Evolutionary conservation across 176 grass and related monocot species (phyloP), one percentile per base, ranked within the genome.

Genomic region (Melocanna baccifera): DNA sequence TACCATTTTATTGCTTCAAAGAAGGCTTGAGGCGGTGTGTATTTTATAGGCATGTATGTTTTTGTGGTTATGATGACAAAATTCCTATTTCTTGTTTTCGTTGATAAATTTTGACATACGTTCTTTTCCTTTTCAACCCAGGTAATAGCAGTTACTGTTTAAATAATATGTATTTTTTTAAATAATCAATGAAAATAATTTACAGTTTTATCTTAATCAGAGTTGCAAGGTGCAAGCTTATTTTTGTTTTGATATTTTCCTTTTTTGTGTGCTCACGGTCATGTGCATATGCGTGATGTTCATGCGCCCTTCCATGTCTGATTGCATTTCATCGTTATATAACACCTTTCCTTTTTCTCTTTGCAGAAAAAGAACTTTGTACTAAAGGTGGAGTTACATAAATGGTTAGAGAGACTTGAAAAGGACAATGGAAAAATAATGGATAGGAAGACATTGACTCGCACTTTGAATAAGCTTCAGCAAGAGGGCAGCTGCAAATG

Each of bases 401-500:
- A 91, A 89, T 92, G 91, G 91, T 82, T 98, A 59, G 91, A 90
- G 65, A 75, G 81, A 55, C 85, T 95, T 83, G 91, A 95, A 81
- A 93, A 95, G 80, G 67, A 91, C 79, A 93, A 95, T 57, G 83
- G 72, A 56, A 98, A 88, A 75, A 80, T 68, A 74, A 95, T 98
- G 93, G 93, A 93, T 82, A 91, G 84, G 63, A 98, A 92, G 81
- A 95, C 93, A 69, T 88, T 98, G 64, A 78, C 88, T 86, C 83
- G 89, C 69, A 89, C 85, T 32, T 86, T 98, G 85, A 98, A 98
- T 86, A 98, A 91, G 83, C 87, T 98, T 83, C 93, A 98, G 84
- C 63, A 90, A 81, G 89, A 93, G 77, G 93, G 93, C 19, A 89
- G 71, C 46, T 95, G 93, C 80, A 98, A 88, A 88, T 91, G 89